Conservation (phyloP, 345 rosid species). For the Toxicodendron radicans region DNA sequence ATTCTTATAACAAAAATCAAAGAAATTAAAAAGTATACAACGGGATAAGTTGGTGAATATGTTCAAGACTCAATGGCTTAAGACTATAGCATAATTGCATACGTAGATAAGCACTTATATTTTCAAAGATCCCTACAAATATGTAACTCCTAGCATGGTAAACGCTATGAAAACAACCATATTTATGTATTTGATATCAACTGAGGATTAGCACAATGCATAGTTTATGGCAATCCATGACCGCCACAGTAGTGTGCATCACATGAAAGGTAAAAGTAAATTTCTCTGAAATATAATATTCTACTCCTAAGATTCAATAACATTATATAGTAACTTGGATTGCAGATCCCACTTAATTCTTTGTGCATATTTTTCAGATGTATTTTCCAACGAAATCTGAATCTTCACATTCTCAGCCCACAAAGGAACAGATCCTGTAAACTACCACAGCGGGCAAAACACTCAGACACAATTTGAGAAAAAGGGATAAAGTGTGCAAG, state of each 20-base stretch:
- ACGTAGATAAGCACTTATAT: neutral
- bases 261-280: neutral
- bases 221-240: neutral
- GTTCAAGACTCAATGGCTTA: neutral
- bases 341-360: neutral
- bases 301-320: neutral
- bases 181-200: neutral
- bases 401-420: neutral
- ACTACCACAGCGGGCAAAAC: neutral
- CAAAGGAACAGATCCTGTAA: neutral
- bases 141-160: neutral
- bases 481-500: neutral
- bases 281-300: neutral
- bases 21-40: neutral
- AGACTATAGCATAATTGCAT: neutral
- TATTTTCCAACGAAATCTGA: constrained; percentile 9
- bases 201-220: neutral
- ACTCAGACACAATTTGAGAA: neutral
- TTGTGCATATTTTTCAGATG: neutral
- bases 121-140: neutral
- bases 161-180: neutral
- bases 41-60: neutral
- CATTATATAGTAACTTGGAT: neutral
- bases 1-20: neutral
- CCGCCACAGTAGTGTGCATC: neutral